phyloP scores from a whole-genome alignment of 257 asterid genomes.

The Eustoma russellianum region DNA sequence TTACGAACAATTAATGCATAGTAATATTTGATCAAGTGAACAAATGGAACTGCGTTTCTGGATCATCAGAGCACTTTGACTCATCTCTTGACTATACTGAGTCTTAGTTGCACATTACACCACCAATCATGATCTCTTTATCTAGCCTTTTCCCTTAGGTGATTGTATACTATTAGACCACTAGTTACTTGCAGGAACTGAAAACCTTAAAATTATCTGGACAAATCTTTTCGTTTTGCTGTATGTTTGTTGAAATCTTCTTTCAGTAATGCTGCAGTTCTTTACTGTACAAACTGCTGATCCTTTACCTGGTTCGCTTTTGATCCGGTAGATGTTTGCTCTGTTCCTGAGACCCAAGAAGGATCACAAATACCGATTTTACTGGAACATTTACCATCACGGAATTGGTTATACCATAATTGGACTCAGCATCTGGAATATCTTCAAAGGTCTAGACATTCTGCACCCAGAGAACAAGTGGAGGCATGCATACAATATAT shows the following conservation, averaged over 20 bases:
- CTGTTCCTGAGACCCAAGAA: conserved; percentile 64
- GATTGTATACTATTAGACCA: no score
- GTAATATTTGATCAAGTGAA: no score
- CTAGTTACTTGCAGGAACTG: no score
- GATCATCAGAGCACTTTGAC: no score
- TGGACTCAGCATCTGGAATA: conserved; percentile 55
- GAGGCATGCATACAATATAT: conserved; percentile 43
- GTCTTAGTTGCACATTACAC: no score
- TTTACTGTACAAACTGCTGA: background rate
- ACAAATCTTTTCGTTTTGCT: no score
- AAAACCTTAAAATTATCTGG: no score
- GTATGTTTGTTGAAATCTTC: background rate
- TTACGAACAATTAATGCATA: no score
- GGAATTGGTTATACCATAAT: conserved; percentile 51
- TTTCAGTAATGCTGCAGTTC: background rate
- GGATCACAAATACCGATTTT: conserved; percentile 70
- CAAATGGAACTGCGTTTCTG: no score
- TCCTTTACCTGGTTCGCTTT: background rate
- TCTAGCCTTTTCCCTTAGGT: no score
- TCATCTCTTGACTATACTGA: no score
- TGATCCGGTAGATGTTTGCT: conserved; percentile 41
- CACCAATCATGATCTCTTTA: no score
- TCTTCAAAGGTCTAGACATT: conserved; percentile 69
- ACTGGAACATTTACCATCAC: conserved; percentile 86
- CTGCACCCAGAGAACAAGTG: conserved; percentile 54